A percentile compares a stretch with the other conserved stretches of the same genome.
Evolutionary conservation across 139 green algal genomes (phyloP).

Genomic region (Chlamydomonas applanata): DNA sequence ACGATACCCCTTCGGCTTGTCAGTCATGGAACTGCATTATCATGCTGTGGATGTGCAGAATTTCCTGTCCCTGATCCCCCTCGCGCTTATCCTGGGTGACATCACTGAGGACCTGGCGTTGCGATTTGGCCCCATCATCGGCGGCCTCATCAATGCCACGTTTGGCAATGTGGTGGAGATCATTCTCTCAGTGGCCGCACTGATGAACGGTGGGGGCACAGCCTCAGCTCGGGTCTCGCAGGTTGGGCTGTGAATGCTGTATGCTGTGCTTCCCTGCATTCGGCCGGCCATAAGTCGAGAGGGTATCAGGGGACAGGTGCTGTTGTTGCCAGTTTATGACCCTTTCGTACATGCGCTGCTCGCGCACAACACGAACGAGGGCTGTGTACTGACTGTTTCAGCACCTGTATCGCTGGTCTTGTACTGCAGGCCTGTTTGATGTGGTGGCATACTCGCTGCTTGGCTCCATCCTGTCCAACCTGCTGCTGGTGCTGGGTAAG

Average conservation of each 20-base stretch:
- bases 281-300: too few species aligned
- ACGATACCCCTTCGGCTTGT: too few species aligned
- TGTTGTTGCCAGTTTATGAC: too few species aligned
- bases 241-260: background rate
- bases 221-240: background rate
- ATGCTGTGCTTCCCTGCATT: too few species aligned
- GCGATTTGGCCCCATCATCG: slow-evolving; percentile 62
- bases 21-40: background rate
- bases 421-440: slow-evolving; percentile 53
- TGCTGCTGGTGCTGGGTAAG: slow-evolving; percentile 87
- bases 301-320: too few species aligned
- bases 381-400: too few species aligned
- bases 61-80: slow-evolving; percentile 78
- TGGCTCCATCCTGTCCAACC: slow-evolving; percentile 86
- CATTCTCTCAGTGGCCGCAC: slow-evolving; percentile 82
- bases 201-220: background rate
- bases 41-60: slow-evolving; percentile 49
- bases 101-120: slow-evolving; percentile 86
- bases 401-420: too few species aligned
- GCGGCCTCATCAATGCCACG: slow-evolving; percentile 30
- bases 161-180: slow-evolving; percentile 68
- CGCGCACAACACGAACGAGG: too few species aligned
- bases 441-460: slow-evolving; percentile 83
- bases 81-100: slow-evolving; percentile 86
- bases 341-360: too few species aligned